Evolutionary conservation across 2,329 filamentous ascomycete species (phyloP).

Genomic region (Fusarium sambucinum): DNA sequence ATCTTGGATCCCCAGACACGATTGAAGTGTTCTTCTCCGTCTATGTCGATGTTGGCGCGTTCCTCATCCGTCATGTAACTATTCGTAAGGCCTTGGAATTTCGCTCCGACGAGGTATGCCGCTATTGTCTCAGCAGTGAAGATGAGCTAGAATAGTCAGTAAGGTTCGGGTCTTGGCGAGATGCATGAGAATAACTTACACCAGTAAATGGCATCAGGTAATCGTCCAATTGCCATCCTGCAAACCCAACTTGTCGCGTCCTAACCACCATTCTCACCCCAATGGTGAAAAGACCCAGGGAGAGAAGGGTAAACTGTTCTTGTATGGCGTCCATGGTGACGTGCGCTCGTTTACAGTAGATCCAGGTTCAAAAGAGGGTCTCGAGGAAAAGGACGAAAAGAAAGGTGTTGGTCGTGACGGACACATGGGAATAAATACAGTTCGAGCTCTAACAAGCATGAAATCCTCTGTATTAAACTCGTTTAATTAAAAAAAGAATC

Average conservation of each 20-base stretch:
- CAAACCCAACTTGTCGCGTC: constrained; percentile 32
- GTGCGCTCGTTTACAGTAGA: neutral
- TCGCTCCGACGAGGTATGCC: constrained; percentile 40
- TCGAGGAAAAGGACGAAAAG: neutral
- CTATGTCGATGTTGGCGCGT: constrained; percentile 30
- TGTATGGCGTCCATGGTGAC: constrained; percentile 34
- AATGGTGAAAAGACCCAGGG: constrained; percentile 38
- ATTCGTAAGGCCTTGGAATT: constrained; percentile 40
- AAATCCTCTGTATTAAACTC: neutral
- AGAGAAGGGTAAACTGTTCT: constrained; percentile 42
- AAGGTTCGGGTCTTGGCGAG: accelerated
- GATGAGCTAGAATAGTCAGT: constrained; percentile 20
- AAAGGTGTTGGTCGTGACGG: neutral
- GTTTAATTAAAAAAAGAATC: neutral
- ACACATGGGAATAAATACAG: neutral
- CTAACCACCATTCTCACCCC: constrained; percentile 28
- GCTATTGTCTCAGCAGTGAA: constrained; percentile 42
- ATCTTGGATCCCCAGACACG: constrained; percentile 49
- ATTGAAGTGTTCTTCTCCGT: constrained; percentile 35
- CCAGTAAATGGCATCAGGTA: constrained; percentile 43
- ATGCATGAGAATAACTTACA: constrained; percentile 14
- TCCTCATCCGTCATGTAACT: constrained; percentile 40
- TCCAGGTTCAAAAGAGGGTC: neutral
- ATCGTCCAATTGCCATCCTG: constrained; percentile 38
- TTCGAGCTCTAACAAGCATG: neutral